Percentiles rank a stretch among this genome's conserved stretches.
phyloP scores from a whole-genome alignment of 2,329 filamentous ascomycete species.

The Nectriaceae sp. region DNA sequence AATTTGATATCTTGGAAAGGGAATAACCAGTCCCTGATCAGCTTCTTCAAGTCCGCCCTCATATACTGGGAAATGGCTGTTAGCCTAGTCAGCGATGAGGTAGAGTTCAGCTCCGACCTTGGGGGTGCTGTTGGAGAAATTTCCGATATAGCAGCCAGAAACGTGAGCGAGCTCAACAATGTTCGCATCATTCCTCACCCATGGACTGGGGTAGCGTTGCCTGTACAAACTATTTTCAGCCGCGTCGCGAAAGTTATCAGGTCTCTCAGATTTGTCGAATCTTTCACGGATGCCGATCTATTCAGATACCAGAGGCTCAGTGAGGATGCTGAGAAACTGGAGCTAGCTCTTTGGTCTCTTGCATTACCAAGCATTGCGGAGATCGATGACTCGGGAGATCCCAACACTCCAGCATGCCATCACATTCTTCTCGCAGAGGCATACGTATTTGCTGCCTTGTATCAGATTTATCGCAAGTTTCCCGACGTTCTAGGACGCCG shows the following conservation, averaged over 20 bases:
- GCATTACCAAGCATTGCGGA: not conserved
- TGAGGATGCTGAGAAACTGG: not conserved
- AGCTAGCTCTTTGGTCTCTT: constrained; percentile 1
- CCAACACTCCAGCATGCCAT: constrained; percentile 3
- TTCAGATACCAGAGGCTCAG: not conserved
- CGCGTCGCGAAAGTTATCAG: not conserved
- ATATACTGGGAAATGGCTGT: constrained; percentile 5
- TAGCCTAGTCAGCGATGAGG: constrained; percentile 1
- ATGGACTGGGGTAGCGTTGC: constrained; percentile 1
- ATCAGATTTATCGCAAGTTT: constrained; percentile 3
- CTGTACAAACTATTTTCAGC: not conserved
- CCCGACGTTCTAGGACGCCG: not conserved
- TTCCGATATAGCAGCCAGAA: not conserved
- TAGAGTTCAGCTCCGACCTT: not conserved
- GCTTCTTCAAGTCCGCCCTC: constrained; percentile 3
- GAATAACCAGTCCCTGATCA: not conserved
- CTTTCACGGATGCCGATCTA: not conserved
- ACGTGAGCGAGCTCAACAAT: not conserved
- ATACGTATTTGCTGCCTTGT: constrained; percentile 2
- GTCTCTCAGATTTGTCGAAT: not conserved
- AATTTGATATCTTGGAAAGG: not conserved
- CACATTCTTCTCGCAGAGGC: constrained; percentile 4
- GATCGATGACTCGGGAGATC: constrained; percentile 1
- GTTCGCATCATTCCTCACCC: not conserved
- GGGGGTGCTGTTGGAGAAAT: not conserved